These are phyloP conservation scores for Aspergillus indologenus DNA, from an alignment of 495 filamentous ascomycete species.

Conservation along the genomic window DNA sequence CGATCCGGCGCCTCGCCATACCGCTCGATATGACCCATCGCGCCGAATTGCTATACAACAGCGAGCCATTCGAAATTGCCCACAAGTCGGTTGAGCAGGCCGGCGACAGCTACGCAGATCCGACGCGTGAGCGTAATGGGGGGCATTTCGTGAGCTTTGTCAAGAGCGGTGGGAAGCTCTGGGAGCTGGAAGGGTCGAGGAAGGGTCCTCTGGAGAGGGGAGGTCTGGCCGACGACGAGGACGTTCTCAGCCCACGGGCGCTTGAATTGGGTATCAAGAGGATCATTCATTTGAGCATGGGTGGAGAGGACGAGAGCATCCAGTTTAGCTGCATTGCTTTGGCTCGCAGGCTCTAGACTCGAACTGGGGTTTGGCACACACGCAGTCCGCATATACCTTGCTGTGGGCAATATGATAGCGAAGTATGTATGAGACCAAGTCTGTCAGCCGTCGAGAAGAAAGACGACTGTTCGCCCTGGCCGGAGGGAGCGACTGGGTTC, in stretches of 20 bases:
- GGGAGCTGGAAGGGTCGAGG: conserved; percentile 13
- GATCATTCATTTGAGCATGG: neutral
- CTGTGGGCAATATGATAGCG: too few species aligned
- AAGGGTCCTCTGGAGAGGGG: conserved; percentile 9
- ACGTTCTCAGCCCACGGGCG: conserved; percentile 10
- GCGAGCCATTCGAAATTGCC: conserved; percentile 6
- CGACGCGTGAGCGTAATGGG: neutral
- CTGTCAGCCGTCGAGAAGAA: too few species aligned
- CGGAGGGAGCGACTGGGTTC: too few species aligned
- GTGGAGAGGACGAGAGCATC: neutral
- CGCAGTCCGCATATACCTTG: too few species aligned
- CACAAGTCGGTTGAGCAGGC: conserved; percentile 10
- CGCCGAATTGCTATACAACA: conserved; percentile 11
- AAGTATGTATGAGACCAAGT: too few species aligned
- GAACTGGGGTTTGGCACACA: too few species aligned
- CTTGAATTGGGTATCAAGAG: neutral
- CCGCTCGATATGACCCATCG: conserved; percentile 6
- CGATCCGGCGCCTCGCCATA: conserved; percentile 6
- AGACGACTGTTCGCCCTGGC: too few species aligned
- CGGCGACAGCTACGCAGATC: neutral
- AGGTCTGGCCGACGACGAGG: conserved; percentile 4
- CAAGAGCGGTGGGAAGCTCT: conserved; percentile 9
- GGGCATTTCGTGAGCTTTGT: conserved; percentile 14
- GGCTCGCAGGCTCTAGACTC: neutral
- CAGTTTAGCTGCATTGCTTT: neutral